phyloP scores from a whole-genome alignment of 345 rosid genomes.

The Clausena lansium region DNA sequence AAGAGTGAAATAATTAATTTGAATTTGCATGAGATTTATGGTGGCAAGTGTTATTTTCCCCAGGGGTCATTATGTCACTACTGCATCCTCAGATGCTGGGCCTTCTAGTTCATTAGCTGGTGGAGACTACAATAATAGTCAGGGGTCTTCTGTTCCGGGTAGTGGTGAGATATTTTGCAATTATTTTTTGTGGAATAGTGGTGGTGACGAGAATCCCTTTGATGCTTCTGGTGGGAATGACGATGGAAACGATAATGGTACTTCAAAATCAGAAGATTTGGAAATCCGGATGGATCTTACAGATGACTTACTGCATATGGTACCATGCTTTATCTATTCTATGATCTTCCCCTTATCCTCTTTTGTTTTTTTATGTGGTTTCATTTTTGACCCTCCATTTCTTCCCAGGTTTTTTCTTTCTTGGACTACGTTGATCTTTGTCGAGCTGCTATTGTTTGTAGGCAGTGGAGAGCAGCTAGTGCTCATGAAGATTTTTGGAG shows the following conservation, averaged over 20 bases:
- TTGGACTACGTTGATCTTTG: conserved; percentile 74
- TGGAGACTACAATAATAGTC: conserved; percentile 31
- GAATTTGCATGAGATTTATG: not conserved
- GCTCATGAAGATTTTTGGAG: conserved; percentile 98
- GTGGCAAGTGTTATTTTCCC: conserved; percentile 29
- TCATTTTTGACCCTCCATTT: not conserved
- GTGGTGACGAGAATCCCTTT: conserved; percentile 40
- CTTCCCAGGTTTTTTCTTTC: conserved; percentile 82
- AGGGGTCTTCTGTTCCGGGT: conserved; percentile 31
- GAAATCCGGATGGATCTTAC: conserved; percentile 90
- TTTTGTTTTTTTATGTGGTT: not conserved
- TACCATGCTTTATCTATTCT: conserved; percentile 25
- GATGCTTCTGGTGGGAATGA: conserved; percentile 40
- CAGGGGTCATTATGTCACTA: conserved; percentile 26
- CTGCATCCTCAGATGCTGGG: conserved; percentile 35
- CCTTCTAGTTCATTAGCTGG: conserved; percentile 35
- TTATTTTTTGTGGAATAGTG: conserved; percentile 58
- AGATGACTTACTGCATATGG: conserved; percentile 92
- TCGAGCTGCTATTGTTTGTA: conserved; percentile 87
- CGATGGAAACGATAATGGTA: conserved; percentile 42
- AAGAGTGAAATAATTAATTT: not conserved
- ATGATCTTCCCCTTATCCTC: not conserved
- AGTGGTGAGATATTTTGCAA: conserved; percentile 49
- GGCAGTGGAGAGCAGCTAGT: conserved; percentile 93
- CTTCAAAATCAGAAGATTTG: conserved; percentile 46